Percentiles rank a stretch among this genome's conserved stretches.
Evolutionary conservation across 495 filamentous ascomycete species (phyloP).

Genomic region (Cercophora samala): DNA sequence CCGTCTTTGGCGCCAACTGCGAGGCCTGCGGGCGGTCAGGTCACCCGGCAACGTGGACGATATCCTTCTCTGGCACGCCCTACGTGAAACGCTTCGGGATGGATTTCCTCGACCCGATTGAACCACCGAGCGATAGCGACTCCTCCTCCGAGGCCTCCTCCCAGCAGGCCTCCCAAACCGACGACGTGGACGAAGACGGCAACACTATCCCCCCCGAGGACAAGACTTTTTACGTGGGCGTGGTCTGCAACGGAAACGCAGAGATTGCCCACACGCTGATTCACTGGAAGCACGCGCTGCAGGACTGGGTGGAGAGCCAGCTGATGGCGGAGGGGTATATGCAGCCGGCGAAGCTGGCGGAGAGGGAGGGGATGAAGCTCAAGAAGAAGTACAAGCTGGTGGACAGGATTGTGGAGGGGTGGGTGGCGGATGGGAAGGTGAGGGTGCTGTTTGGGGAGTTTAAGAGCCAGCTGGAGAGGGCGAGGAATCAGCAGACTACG

Average conservation of each 20-base stretch:
- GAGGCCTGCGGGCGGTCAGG: slow-evolving; percentile 67
- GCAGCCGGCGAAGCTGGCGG: slow-evolving; percentile 39
- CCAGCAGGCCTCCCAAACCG: slow-evolving; percentile 45
- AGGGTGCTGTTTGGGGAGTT: slow-evolving; percentile 37
- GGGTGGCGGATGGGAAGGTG: slow-evolving; percentile 31
- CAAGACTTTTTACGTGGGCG: slow-evolving; percentile 41
- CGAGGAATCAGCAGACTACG: slow-evolving; percentile 33
- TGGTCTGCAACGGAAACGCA: slow-evolving; percentile 62
- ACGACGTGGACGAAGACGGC: slow-evolving; percentile 39
- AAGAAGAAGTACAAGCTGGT: slow-evolving; percentile 54
- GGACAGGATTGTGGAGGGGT: slow-evolving; percentile 42
- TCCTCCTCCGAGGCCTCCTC: background rate
- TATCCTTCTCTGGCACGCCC: slow-evolving; percentile 57
- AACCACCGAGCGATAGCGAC: slow-evolving; percentile 11
- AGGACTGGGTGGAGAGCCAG: slow-evolving; percentile 63
- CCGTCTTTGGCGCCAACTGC: slow-evolving; percentile 52
- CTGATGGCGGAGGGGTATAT: slow-evolving; percentile 55
- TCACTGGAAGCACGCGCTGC: slow-evolving; percentile 74
- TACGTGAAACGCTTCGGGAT: slow-evolving; percentile 59
- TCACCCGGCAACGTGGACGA: slow-evolving; percentile 46
- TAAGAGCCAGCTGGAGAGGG: slow-evolving; percentile 35
- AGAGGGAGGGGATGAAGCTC: slow-evolving; percentile 40
- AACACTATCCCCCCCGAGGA: slow-evolving; percentile 34
- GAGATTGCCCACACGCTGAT: slow-evolving; percentile 63
- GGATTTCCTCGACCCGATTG: slow-evolving; percentile 57